A percentile compares a stretch with the other conserved stretches of the same genome.
These are phyloP conservation scores for Kwoniella europaea DNA, from an alignment of 768 basidiomycete genomes.

Conservation along the genomic window DNA sequence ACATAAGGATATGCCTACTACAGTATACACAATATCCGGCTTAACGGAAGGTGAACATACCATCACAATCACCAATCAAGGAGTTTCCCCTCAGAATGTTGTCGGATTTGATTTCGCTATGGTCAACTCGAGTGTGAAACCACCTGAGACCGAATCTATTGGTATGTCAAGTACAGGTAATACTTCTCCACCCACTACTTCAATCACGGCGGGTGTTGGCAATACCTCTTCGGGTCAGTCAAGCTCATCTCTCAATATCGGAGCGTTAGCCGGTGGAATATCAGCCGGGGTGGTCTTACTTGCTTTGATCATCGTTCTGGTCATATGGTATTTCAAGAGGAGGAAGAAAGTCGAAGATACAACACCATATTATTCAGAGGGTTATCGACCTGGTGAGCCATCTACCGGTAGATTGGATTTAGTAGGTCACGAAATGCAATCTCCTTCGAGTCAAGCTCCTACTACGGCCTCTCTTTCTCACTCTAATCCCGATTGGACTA, in stretches of 20 bases:
- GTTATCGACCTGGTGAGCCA: conserved; percentile 1
- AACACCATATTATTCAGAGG: conserved; percentile 1
- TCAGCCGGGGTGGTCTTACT: conserved; percentile 41
- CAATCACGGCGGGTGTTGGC: not conserved
- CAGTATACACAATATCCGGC: conserved; percentile 19
- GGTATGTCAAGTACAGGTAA: not conserved
- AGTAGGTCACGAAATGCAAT: not conserved
- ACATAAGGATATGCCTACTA: not conserved
- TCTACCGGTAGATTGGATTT: conserved; percentile 5
- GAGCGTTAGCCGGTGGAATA: conserved; percentile 47
- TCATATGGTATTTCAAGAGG: conserved; percentile 30
- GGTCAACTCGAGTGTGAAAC: conserved; percentile 11
- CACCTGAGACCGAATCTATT: not conserved
- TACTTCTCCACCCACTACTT: not conserved
- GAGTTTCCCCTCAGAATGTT: not conserved
- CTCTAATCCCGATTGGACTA: not conserved
- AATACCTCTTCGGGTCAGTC: not conserved
- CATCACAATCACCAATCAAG: conserved; percentile 26
- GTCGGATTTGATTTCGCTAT: conserved; percentile 30
- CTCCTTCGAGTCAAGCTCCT: not conserved
- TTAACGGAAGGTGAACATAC: conserved; percentile 24
- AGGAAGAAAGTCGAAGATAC: not conserved
- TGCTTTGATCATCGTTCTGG: conserved; percentile 33
- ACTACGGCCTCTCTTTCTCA: not conserved
- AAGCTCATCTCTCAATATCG: conserved; percentile 14